Evolutionary conservation across 495 filamentous ascomycete species (phyloP), one percentile per base, ranked within the genome.

Genomic region (Xylaria scruposa): DNA sequence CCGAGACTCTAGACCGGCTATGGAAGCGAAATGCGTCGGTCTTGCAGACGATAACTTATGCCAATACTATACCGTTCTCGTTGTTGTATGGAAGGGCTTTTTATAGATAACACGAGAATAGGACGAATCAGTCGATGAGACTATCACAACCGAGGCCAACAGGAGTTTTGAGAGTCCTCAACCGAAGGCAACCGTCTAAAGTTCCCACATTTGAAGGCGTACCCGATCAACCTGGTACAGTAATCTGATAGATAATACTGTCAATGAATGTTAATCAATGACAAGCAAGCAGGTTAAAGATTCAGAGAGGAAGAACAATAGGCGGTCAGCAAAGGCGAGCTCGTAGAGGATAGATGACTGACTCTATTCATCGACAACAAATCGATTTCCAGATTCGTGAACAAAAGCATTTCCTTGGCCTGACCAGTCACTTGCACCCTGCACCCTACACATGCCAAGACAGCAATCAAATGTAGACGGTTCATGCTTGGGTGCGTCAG

Each of bases 21-120:
- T 65, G 68, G 59, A n/a, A n/a, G n/a, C n/a, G n/a, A n/a, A n/a
- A n/a, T n/a, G 33, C 12, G 44, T 21, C 12, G 6, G 36, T 65
- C 5, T 61, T 71, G 15, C n/a, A 47, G 47, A 65, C 60, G 6
- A 42, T 65, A 44, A n/a, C 46, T 5, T 47, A 71, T 21, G 68
- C 61, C 3, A 60, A 65, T 24, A 46, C 31, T 4, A 46, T 71
- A 15, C 61, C 69, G 13, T 71, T 71, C 44, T 7, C 3, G 9
- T 26, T 66, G 6, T 17, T 71, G 21, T 59, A 71, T 29, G 61
- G 36, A 24, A 59, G 49, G 9, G 24, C 36, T 42, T 42, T 26
- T n/a, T 10, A 56, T 36, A 31, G n/a, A 12, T 4, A 65, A 36
- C 21, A 53, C n/a, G 31, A 31, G 5, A 38, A 47, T 17, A 10